Base-by-base conservation (phyloP, 1,139 yeast genomes). In the Ogataea hybrid region DNA sequence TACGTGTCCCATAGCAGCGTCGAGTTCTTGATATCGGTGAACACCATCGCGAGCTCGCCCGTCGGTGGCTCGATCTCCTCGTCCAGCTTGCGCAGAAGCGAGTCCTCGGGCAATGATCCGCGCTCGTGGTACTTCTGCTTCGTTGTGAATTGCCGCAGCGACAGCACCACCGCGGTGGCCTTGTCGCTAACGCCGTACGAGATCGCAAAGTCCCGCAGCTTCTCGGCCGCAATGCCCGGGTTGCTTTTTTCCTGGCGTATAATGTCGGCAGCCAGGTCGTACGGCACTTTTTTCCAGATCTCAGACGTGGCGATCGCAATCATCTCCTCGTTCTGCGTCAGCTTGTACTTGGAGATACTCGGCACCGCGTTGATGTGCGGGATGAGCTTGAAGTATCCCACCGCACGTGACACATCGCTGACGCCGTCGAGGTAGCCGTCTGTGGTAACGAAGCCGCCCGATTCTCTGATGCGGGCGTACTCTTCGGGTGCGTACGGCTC, bases 31-130 rank as follows among this genome's bases (percentile, higher is more conserved):
- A 92, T 94, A 76, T 92, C 99, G 0, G 99, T 92, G 63, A 94
- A 92, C 1, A 90, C 97, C 76, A 92, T 83, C 0, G 98, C 97
- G 42, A 92, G 71, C 42, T 87, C 89, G 2, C 97, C 97, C 6
- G 84, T 82, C 2, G 99, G 99, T 2, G 99, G 97, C 12, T 85
- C 84, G 46, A 92, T 92, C 61, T 92, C 98, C 37, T 87, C 90
- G 44, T 90, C 96, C 42, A 89, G 69, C 57, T 95, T 76, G 54
- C 96, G 81, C 52, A 90, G 70, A 5, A 81, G 75, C 0, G 95
- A 77, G 62, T 90, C 97, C 38, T 88, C 95, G 0, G 83, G 75
- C 36, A 69, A 61, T 3, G 69, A 73, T 51, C 59, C 70, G 59
- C 72, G 73, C 39, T 61, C 68, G 36, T 73, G 71, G 22, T 69